Percentiles rank a stretch among this genome's conserved stretches.
These are phyloP conservation scores for Polygonum aviculare DNA, from an alignment of 148 eudicot species.

Conservation along the genomic window DNA sequence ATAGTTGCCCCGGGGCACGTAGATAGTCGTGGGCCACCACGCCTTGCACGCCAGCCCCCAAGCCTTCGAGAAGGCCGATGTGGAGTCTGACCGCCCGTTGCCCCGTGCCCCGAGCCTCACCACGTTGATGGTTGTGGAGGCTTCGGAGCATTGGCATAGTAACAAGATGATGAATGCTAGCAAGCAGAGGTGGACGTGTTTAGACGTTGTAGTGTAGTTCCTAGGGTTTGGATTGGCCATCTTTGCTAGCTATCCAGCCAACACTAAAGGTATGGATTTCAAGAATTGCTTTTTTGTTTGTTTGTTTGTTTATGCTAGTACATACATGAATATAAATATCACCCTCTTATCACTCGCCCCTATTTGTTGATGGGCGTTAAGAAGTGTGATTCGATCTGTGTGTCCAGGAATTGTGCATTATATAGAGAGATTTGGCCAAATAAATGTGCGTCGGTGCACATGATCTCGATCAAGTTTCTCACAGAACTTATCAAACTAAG, in stretches of 20 bases:
- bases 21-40: conserved; percentile 19
- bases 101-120: conserved; percentile 32
- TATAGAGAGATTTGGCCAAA: background rate
- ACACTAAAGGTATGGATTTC: too few species aligned
- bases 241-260: background rate
- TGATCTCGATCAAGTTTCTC: background rate
- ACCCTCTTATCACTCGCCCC: too few species aligned
- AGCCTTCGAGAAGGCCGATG: conserved; percentile 33
- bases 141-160: conserved; percentile 2
- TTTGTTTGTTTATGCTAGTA: background rate
- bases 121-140: conserved; percentile 18
- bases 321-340: background rate
- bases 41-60: conserved; percentile 48
- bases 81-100: conserved; percentile 35
- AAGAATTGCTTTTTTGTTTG: background rate
- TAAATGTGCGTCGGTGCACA: background rate
- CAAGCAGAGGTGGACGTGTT: background rate
- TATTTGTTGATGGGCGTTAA: background rate
- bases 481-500: background rate
- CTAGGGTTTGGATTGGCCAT: background rate
- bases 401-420: background rate
- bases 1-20: conserved; percentile 45
- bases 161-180: background rate
- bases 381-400: too few species aligned
- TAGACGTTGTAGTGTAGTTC: background rate